Evolutionary conservation across 352 stramenopile genomes (phyloP).

Genomic region (Globisporangium megalacanthum): DNA sequence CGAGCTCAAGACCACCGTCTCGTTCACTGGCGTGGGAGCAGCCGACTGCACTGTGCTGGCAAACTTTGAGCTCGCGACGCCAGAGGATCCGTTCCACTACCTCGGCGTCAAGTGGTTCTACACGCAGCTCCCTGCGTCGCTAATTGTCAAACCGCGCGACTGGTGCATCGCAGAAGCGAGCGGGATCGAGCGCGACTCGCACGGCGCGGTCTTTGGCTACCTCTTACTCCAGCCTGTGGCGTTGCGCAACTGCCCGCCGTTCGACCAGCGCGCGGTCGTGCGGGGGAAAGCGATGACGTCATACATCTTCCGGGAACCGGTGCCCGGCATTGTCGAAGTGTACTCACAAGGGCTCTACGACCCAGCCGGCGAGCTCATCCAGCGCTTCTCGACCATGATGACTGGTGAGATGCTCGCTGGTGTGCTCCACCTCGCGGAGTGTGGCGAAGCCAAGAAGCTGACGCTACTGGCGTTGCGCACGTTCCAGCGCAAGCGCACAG

Average conservation of each 20-base stretch:
- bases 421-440: constrained; percentile 25
- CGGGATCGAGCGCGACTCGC: constrained; percentile 27
- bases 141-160: constrained; percentile 13
- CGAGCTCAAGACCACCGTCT: constrained; percentile 27
- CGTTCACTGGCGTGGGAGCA: constrained; percentile 18
- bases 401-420: constrained; percentile 16
- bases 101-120: constrained; percentile 45
- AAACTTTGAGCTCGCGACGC: constrained; percentile 31
- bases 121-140: constrained; percentile 19
- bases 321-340: constrained; percentile 30
- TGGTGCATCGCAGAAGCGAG: constrained; percentile 13
- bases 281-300: constrained; percentile 23
- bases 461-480: constrained; percentile 27
- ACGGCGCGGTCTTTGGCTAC: constrained; percentile 31
- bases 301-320: constrained; percentile 31
- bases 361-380: constrained; percentile 27
- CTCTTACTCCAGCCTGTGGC: constrained; percentile 40
- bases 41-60: constrained; percentile 32
- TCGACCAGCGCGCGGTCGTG: constrained; percentile 19
- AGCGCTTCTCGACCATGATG: constrained; percentile 16
- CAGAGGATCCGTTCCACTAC: constrained; percentile 36
- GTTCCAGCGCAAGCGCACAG: constrained; percentile 24
- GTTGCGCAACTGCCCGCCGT: constrained; percentile 27
- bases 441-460: constrained; percentile 48
- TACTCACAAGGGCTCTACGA: constrained; percentile 39